Base-by-base conservation (phyloP, 768 basidiomycete species). In the Paxillus rubicundulus region DNA sequence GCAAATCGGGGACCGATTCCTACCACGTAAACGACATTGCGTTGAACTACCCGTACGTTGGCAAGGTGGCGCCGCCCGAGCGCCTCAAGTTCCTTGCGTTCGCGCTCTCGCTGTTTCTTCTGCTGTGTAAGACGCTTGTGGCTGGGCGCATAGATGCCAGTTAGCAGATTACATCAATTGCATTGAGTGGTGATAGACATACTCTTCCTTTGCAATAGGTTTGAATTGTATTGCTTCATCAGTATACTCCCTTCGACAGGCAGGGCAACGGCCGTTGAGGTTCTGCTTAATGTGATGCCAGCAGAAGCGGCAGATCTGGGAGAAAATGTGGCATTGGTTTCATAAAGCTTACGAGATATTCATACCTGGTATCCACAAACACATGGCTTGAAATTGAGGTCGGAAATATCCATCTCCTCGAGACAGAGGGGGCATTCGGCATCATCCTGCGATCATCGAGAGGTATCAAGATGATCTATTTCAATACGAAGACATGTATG, bases 321-420 rank as follows among this genome's bases (percentile, higher is more conserved):
- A 47, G 54, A 55, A 49, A 45, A 52, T 20, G 39, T 59, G 51
- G 40, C 49, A 46, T 27, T 8, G 37, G 37, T 57, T 55, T 63
- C 54, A 61, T 63, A 52, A 59, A 21, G 5, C 32, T 54, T 48
- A 60, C 50, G 57, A 45, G 16, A 58, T 47, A 47, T 46, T 47
- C 61, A 49, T 58, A 89, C 97, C 82, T 98, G 97, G 74, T 98
- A 97, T 55, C 97, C 97, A 73, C 97, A 99, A 47, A 94, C 85
- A 72, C 97, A 99, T 24, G 97, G 97, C 77, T 94, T 96, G 77
- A 99, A 99, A 76, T 96, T 96, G 71, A 98, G 82, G 81, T 99
- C 97, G 45, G 93, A 93, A 61, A 98, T 84, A 74, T 98, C 97
- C 88, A 99, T 93, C 76, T 97, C 94, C 67, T 98, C 96, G 40